Evolutionary conservation across 345 rosid species (phyloP).

Genomic region (Sisymbrium altissimum): DNA sequence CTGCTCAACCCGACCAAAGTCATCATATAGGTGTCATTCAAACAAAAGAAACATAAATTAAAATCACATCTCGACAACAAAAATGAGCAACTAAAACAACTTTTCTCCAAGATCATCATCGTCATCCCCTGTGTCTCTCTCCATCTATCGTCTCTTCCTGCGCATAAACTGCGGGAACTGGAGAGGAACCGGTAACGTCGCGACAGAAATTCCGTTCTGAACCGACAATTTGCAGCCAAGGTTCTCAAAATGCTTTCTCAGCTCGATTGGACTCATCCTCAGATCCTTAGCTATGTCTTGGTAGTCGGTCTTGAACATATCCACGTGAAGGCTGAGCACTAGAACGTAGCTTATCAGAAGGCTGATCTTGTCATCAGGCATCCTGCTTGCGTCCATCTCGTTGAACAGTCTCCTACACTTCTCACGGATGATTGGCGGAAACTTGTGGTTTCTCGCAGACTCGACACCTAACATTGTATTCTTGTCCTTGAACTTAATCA

Average conservation of each 20-base stretch:
- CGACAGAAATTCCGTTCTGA: constrained; percentile 29
- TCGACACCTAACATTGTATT: constrained; percentile 47
- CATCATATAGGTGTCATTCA: neutral
- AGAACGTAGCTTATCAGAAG: constrained; percentile 76
- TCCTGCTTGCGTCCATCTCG: constrained; percentile 38
- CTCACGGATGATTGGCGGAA: constrained; percentile 53
- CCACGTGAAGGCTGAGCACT: constrained; percentile 74
- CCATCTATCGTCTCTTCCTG: constrained; percentile 34
- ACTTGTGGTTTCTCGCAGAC: constrained; percentile 55
- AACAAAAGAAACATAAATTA: neutral
- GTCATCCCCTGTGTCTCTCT: neutral
- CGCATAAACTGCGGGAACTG: constrained; percentile 45
- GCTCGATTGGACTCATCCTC: constrained; percentile 38
- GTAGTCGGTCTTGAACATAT: constrained; percentile 57
- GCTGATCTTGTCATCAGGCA: constrained; percentile 47
- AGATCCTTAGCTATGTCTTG: constrained; percentile 75
- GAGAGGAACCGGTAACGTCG: constrained; percentile 66
- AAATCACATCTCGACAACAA: neutral
- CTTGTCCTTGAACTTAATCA: constrained; percentile 73
- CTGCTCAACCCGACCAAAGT: neutral
- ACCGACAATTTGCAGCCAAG: constrained; percentile 68
- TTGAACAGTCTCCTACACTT: constrained; percentile 52
- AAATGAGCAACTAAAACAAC: neutral
- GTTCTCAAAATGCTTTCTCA: constrained; percentile 55
- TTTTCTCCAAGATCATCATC: neutral